phyloP scores from a whole-genome alignment of 495 filamentous ascomycete species.

The Neurospora sp. region DNA sequence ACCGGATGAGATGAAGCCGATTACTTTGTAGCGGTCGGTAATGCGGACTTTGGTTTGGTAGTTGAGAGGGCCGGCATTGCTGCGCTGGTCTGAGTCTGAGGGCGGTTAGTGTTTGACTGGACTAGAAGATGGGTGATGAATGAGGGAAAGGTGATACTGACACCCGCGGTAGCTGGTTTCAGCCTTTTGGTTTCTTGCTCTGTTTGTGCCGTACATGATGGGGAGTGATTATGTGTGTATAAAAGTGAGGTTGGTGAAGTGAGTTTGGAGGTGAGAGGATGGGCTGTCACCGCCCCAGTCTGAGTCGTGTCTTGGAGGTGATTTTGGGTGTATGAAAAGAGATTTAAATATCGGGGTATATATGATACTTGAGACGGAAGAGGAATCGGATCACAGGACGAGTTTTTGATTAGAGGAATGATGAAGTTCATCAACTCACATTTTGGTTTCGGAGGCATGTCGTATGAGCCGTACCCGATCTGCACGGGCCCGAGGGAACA shows the following conservation, averaged over 20 bases:
- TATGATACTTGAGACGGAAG: too few species aligned
- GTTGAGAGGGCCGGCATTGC: conserved; percentile 27
- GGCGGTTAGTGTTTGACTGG: not conserved
- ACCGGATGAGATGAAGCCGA: conserved; percentile 95
- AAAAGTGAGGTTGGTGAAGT: not conserved
- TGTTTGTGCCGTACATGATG: conserved; percentile 13
- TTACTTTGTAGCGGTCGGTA: conserved; percentile 82
- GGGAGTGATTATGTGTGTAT: not conserved
- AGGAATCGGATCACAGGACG: too few species aligned
- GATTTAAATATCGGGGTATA: too few species aligned
- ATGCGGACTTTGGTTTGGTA: conserved; percentile 86
- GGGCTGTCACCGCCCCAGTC: not conserved
- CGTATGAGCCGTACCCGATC: not conserved
- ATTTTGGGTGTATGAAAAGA: too few species aligned
- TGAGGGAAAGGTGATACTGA: conserved; percentile 10
- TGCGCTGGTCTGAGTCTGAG: conserved; percentile 37
- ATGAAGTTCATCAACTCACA: conserved; percentile 1
- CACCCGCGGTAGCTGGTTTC: conserved; percentile 14
- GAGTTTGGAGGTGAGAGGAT: not conserved
- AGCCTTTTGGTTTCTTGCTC: conserved; percentile 9
- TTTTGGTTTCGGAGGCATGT: conserved; percentile 4
- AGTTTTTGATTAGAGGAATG: not conserved
- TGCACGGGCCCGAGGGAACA: not conserved
- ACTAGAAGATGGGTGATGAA: not conserved
- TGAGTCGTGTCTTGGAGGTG: not conserved